These are phyloP conservation scores for Phytophthora idaei DNA, from an alignment of 352 stramenopile genomes.

Conservation along the genomic window DNA sequence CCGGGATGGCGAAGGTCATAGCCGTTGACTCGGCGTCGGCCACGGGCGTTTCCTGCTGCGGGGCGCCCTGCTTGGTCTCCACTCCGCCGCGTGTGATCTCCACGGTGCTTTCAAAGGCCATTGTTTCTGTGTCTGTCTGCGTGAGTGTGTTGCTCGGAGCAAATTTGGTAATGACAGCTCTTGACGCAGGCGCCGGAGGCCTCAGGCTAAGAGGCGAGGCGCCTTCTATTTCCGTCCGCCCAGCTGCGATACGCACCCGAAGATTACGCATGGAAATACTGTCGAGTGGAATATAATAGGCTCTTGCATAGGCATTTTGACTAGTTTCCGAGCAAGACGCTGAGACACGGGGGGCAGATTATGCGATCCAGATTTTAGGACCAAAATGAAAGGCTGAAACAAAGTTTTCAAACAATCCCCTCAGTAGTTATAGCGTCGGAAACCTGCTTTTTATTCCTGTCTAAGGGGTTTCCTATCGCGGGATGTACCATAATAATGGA, in stretches of 20 bases:
- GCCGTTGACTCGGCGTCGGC: slow-evolving; percentile 24
- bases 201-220: slow-evolving; percentile 11
- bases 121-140: slow-evolving; percentile 14
- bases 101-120: slow-evolving; percentile 60
- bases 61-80: slow-evolving; percentile 44
- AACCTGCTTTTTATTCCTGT: too few species aligned
- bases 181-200: slow-evolving; percentile 2
- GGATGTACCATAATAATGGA: too few species aligned
- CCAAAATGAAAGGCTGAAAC: not conserved
- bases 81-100: slow-evolving; percentile 50
- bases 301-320: not conserved
- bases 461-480: too few species aligned
- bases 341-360: slow-evolving; percentile 21
- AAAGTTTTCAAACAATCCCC: not conserved
- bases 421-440: too few species aligned
- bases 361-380: not conserved
- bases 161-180: slow-evolving; percentile 48
- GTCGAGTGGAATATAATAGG: not conserved
- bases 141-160: slow-evolving; percentile 18
- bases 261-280: slow-evolving; percentile 20
- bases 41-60: slow-evolving; percentile 45
- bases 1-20: slow-evolving; percentile 50
- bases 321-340: slow-evolving; percentile 9
- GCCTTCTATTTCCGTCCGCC: slow-evolving; percentile 14
- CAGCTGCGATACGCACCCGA: slow-evolving; percentile 13